These are phyloP conservation scores for Cladosporium sphaerospermum DNA, from an alignment of 2,329 filamentous ascomycete species.

Conservation along the genomic window DNA sequence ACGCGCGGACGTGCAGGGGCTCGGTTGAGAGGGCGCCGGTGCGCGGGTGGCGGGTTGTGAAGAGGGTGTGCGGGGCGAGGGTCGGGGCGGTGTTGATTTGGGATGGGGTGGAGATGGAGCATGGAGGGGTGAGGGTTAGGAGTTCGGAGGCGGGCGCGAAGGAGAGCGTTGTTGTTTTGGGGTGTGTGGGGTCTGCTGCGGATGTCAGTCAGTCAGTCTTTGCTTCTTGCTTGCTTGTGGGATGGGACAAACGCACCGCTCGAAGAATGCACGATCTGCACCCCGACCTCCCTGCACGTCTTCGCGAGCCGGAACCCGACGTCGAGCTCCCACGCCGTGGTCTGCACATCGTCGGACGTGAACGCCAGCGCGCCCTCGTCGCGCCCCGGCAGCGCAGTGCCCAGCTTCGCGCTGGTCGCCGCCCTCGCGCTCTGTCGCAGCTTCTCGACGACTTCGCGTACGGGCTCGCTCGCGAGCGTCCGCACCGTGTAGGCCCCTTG, in stretches of 20 bases:
- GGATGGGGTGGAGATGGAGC: constrained; percentile 28
- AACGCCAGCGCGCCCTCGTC: constrained; percentile 8
- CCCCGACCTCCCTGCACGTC: constrained; percentile 16
- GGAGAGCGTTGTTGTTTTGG: constrained; percentile 33
- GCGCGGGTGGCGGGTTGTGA: constrained; percentile 25
- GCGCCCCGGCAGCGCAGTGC: background rate
- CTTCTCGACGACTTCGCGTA: constrained; percentile 13
- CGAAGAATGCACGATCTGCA: constrained; percentile 21
- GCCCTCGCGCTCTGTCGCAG: constrained; percentile 23
- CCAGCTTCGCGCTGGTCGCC: constrained; percentile 6
- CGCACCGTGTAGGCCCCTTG: constrained; percentile 28
- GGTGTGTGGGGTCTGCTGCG: constrained; percentile 19
- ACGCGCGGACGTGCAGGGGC: constrained; percentile 35
- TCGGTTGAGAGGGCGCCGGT: constrained; percentile 18
- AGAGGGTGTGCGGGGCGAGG: constrained; percentile 43
- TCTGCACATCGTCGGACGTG: constrained; percentile 14
- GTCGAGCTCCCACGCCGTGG: constrained; percentile 20
- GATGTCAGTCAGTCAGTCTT: background rate
- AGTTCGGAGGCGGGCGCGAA: constrained; percentile 36
- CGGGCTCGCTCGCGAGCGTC: constrained; percentile 34
- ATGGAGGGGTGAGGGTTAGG: constrained; percentile 34
- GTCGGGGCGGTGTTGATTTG: constrained; percentile 25
- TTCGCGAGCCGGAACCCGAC: constrained; percentile 19
- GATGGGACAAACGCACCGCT: constrained; percentile 15
- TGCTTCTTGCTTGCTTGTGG: no score